Percentiles rank a stretch among this genome's conserved stretches.
phyloP scores from a whole-genome alignment of 2,329 filamentous ascomycete species.

The Hymenoscyphus repandus region DNA sequence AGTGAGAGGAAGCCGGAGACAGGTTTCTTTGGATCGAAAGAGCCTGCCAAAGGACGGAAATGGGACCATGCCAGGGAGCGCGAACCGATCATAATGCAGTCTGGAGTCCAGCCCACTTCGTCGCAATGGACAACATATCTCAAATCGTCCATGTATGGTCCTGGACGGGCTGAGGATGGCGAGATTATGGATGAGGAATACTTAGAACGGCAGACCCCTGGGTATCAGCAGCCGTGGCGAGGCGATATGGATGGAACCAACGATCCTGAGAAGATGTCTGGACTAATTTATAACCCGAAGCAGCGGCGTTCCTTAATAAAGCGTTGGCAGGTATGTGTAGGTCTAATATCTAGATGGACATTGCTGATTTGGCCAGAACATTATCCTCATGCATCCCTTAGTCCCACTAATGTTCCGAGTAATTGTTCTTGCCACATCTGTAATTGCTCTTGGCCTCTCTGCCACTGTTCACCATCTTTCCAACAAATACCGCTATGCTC shows the following conservation, averaged over 20 bases:
- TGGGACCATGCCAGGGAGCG: conserved; percentile 32
- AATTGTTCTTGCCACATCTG: conserved; percentile 76
- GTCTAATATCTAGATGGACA: neutral
- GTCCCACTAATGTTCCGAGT: conserved; percentile 81
- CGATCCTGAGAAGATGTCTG: conserved; percentile 26
- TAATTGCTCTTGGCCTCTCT: conserved; percentile 74
- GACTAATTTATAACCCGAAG: conserved; percentile 27
- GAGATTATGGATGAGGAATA: conserved; percentile 26
- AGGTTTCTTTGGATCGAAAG: conserved; percentile 29
- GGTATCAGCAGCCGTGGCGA: conserved; percentile 32
- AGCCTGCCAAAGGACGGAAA: conserved; percentile 31
- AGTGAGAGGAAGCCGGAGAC: conserved; percentile 24
- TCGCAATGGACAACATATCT: conserved; percentile 29
- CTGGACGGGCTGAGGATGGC: conserved; percentile 21
- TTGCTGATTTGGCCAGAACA: conserved; percentile 21
- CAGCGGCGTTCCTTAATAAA: conserved; percentile 21
- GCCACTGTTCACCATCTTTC: conserved; percentile 61
- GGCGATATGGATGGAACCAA: conserved; percentile 26
- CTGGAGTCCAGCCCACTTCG: conserved; percentile 15
- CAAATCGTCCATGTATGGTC: conserved; percentile 30
- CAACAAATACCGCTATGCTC: conserved; percentile 38
- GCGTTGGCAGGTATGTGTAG: conserved; percentile 25
- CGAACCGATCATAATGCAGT: conserved; percentile 31
- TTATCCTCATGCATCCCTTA: conserved; percentile 47
- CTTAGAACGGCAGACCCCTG: conserved; percentile 28